A percentile compares a stretch with the other conserved stretches of the same genome.
Evolutionary conservation across 208 protist species (phyloP).

Genomic region (Trypanosoma platydactyli): DNA sequence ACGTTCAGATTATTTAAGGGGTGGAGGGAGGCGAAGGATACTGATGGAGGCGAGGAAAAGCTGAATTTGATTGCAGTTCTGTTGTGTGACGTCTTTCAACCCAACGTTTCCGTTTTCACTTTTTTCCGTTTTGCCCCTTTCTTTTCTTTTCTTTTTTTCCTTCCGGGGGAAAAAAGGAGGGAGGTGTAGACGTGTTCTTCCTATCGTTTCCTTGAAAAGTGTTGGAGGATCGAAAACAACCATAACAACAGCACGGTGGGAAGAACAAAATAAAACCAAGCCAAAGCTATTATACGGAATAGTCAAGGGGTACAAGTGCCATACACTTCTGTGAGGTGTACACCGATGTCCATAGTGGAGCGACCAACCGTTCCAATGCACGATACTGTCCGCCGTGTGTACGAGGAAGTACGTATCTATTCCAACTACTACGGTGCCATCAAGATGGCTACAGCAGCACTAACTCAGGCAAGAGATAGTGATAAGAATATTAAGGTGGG

Average conservation of each 20-base stretch:
- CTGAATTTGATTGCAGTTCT: background rate
- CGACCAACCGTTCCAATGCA: slow-evolving; percentile 68
- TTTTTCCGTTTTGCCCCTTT: background rate
- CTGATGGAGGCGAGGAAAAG: background rate
- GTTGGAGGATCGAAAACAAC: too few species aligned
- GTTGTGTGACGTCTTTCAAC: background rate
- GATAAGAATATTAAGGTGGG: slow-evolving; percentile 29
- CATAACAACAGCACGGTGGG: background rate
- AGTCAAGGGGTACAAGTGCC: background rate
- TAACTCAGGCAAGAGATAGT: slow-evolving; percentile 8
- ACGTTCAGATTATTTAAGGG: background rate
- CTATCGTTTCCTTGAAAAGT: too few species aligned
- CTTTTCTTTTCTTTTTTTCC: background rate
- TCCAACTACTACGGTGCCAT: slow-evolving; percentile 65
- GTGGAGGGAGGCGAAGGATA: background rate
- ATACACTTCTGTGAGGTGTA: background rate
- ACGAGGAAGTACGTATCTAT: slow-evolving; percentile 61
- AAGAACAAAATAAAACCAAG: background rate
- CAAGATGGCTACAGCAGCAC: slow-evolving; percentile 43
- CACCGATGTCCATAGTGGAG: slow-evolving; percentile 22
- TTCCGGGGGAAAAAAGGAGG: too few species aligned
- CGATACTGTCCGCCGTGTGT: slow-evolving; percentile 59
- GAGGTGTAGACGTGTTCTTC: too few species aligned
- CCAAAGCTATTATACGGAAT: too few species aligned
- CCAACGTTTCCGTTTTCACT: background rate